A percentile compares a stretch with the other conserved stretches of the same genome.
These are phyloP conservation scores for Morella rubra DNA, from an alignment of 306 rosid species.

Conservation along the genomic window DNA sequence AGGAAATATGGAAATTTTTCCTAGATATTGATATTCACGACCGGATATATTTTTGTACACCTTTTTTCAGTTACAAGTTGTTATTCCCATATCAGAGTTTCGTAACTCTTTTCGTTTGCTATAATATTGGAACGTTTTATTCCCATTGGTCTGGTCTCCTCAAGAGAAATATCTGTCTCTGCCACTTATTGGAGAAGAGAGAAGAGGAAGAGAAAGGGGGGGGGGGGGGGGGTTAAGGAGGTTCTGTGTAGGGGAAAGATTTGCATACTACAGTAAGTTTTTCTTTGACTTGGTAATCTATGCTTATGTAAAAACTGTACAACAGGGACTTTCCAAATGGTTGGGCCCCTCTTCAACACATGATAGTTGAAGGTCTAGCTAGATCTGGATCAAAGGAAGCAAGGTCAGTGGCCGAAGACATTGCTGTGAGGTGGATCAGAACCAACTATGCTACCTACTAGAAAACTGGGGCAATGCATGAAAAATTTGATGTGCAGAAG, in stretches of 20 bases:
- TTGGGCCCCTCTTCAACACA: slow-evolving; percentile 94
- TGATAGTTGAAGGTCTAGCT: slow-evolving; percentile 85
- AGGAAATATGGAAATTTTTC: too few relatives aligned
- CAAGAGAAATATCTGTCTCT: too few relatives aligned
- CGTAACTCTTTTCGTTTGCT: too few relatives aligned
- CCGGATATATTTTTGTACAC: too few relatives aligned
- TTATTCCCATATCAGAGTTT: too few relatives aligned
- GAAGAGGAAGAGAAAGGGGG: background rate
- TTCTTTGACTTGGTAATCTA: background rate
- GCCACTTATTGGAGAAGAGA: background rate
- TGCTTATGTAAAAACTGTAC: slow-evolving; percentile 8
- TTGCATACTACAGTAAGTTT: background rate
- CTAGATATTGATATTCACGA: too few relatives aligned
- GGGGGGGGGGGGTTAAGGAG: background rate
- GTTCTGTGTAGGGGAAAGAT: background rate
- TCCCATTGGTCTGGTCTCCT: too few relatives aligned
- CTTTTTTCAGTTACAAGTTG: too few relatives aligned
- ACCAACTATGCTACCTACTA: slow-evolving; percentile 69
- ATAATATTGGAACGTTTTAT: too few relatives aligned
- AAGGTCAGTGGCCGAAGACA: slow-evolving; percentile 65
- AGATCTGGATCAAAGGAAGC: slow-evolving; percentile 75
- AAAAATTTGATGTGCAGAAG: slow-evolving; percentile 68
- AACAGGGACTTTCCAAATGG: slow-evolving; percentile 96
- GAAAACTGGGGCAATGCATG: slow-evolving; percentile 79
- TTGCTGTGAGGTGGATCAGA: slow-evolving; percentile 75